Evolutionary conservation across 2,329 filamentous ascomycete genomes (phyloP).

Genomic region (Proliferodiscus dingleyae): DNA sequence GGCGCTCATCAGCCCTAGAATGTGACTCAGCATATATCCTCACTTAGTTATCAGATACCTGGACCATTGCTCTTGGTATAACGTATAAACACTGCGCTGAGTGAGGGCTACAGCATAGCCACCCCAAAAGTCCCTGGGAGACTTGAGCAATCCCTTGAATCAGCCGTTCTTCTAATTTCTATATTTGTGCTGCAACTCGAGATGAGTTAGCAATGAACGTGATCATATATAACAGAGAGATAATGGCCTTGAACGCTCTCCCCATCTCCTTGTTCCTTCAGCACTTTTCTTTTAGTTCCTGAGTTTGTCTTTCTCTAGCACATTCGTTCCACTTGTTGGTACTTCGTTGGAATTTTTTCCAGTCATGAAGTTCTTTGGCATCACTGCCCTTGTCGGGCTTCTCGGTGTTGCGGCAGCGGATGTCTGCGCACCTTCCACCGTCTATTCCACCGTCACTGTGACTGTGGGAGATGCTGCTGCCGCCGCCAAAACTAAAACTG

Average conservation of each 20-base stretch:
- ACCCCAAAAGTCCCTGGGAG: neutral
- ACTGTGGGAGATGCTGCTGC: too few relatives aligned
- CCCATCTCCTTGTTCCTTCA: constrained; percentile 9
- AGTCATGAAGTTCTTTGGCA: constrained; percentile 23
- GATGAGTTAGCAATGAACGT: neutral
- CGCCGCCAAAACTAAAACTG: too few relatives aligned
- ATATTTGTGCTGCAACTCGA: neutral
- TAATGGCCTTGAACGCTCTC: neutral
- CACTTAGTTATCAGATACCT: too few relatives aligned
- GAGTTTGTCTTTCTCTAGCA: constrained; percentile 14
- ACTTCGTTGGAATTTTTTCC: constrained; percentile 2
- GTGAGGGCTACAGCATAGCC: neutral
- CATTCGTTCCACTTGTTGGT: constrained; percentile 12
- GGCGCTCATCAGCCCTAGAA: too few relatives aligned
- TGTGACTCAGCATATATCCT: too few relatives aligned
- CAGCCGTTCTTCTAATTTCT: neutral
- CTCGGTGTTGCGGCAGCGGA: constrained; percentile 14
- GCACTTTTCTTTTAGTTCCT: constrained; percentile 9
- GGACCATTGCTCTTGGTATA: too few relatives aligned
- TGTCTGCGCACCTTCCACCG: constrained; percentile 4
- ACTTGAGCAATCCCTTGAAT: neutral
- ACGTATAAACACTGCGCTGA: too few relatives aligned
- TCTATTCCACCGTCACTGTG: neutral
- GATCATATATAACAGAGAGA: neutral
- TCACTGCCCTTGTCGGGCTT: constrained; percentile 11